These are phyloP conservation scores for Cyberlindnera sargentensis DNA, from an alignment of 805 yeast genomes.

Conservation along the genomic window DNA sequence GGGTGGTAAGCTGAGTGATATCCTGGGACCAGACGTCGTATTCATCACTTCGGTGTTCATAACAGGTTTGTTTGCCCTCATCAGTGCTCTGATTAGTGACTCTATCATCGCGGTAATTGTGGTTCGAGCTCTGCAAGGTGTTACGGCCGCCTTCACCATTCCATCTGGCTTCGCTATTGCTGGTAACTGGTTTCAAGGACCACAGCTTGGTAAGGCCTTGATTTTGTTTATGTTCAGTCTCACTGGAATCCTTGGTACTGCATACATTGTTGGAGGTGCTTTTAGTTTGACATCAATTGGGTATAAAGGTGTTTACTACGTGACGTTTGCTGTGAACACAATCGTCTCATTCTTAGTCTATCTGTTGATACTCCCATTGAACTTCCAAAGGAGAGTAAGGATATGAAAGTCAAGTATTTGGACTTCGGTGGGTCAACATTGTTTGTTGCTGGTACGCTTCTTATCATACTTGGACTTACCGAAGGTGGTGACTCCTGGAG, in stretches of 20 bases:
- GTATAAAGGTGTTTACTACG: constrained; percentile 32
- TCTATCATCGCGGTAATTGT: constrained; percentile 30
- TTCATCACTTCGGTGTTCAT: constrained; percentile 22
- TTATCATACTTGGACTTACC: constrained; percentile 37
- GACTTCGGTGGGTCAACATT: constrained; percentile 31
- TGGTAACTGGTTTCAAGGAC: constrained; percentile 25
- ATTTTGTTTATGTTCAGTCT: constrained; percentile 22
- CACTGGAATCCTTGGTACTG: constrained; percentile 31
- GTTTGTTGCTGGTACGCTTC: constrained; percentile 27
- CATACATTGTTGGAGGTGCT: constrained; percentile 38
- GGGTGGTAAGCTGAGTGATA: constrained; percentile 36
- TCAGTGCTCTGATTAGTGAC: constrained; percentile 31
- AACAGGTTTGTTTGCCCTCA: constrained; percentile 24
- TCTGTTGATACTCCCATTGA: constrained; percentile 27
- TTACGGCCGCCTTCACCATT: constrained; percentile 35
- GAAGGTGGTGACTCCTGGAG: constrained; percentile 40
- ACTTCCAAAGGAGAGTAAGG: constrained; percentile 18
- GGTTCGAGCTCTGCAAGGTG: constrained; percentile 39
- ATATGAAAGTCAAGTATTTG: constrained; percentile 21
- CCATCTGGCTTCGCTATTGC: constrained; percentile 32
- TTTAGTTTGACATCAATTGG: constrained; percentile 31
- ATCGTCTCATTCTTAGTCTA: constrained; percentile 18
- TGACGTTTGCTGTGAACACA: constrained; percentile 28
- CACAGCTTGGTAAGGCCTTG: constrained; percentile 23
- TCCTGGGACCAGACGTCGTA: constrained; percentile 31